phyloP scores from a whole-genome alignment of 2,329 filamentous ascomycete genomes.

The Zymoseptoria tritici region DNA sequence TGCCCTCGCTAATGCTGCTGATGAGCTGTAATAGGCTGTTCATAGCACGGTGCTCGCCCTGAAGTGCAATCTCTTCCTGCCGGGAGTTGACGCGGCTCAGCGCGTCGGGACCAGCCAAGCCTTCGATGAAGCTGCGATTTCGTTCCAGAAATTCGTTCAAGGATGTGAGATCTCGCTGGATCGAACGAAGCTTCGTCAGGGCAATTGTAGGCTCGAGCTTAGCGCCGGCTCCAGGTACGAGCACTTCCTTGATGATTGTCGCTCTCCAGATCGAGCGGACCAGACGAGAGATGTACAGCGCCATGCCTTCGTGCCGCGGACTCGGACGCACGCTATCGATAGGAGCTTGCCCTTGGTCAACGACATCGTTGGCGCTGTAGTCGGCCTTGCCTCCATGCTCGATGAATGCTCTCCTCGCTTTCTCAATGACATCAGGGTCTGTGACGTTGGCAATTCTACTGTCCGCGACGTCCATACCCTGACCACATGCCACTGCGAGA shows the following conservation, averaged over 20 bases:
- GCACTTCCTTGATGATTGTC: constrained; percentile 56
- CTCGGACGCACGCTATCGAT: constrained; percentile 82
- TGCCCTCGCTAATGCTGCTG: constrained; percentile 87
- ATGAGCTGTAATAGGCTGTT: constrained; percentile 80
- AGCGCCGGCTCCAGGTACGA: constrained; percentile 50
- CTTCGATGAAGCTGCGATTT: constrained; percentile 91
- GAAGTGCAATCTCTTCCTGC: constrained; percentile 84
- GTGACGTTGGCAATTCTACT: constrained; percentile 62
- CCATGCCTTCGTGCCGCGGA: constrained; percentile 79
- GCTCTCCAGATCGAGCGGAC: constrained; percentile 83
- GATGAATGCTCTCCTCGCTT: constrained; percentile 80
- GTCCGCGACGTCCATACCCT: constrained; percentile 74
- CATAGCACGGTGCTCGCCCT: constrained; percentile 89
- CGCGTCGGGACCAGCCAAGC: constrained; percentile 82
- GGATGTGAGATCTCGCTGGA: constrained; percentile 74
- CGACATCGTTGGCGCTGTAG: constrained; percentile 66
- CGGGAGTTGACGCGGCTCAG: constrained; percentile 69
- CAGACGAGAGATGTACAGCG: constrained; percentile 80
- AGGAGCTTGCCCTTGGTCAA: constrained; percentile 54
- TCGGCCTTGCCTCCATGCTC: constrained; percentile 85
- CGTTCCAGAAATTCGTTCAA: constrained; percentile 73
- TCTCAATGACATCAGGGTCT: constrained; percentile 78
- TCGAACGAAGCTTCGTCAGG: constrained; percentile 59
- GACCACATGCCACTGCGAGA: constrained; percentile 87
- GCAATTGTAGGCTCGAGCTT: constrained; percentile 60